Conservation (phyloP, 2,329 filamentous ascomycete genomes). For the Ophiostoma tasmaniense region DNA sequence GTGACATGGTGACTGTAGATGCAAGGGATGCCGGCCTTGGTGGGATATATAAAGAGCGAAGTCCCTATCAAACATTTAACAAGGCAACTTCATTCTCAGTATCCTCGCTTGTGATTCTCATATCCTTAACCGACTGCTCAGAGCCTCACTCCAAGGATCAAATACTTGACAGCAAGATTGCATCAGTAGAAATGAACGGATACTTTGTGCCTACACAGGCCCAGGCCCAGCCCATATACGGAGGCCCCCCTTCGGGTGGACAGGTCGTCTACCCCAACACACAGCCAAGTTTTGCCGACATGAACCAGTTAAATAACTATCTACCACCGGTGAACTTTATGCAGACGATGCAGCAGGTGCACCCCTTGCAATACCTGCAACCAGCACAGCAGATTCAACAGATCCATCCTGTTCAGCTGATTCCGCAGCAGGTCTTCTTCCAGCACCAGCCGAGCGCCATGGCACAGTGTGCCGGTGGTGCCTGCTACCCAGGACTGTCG, state of each 20-base stretch:
- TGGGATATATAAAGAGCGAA: not conserved
- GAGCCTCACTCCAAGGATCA: not conserved
- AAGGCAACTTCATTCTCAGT: not conserved
- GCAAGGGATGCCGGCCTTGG: not conserved
- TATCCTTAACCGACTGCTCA: too few species aligned
- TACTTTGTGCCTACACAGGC: not conserved
- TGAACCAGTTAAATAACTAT: not conserved
- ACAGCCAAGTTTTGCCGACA: not conserved
- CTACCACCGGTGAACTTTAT: not conserved
- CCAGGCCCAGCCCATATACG: not conserved
- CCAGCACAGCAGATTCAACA: not conserved
- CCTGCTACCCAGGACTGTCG: not conserved
- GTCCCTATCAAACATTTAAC: too few species aligned
- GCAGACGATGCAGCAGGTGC: not conserved
- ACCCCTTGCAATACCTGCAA: not conserved
- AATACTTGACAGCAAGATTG: not conserved
- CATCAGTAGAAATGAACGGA: not conserved
- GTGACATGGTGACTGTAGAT: not conserved
- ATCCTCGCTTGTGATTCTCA: not conserved
- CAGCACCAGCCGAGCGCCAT: not conserved
- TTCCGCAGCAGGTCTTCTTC: not conserved
- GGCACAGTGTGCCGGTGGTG: not conserved
- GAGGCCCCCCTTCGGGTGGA: not conserved
- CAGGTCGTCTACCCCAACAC: not conserved
- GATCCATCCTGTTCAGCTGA: not conserved